Base-by-base conservation (phyloP, 1,284 basidiomycete species). In the Trametes polyzona region DNA sequence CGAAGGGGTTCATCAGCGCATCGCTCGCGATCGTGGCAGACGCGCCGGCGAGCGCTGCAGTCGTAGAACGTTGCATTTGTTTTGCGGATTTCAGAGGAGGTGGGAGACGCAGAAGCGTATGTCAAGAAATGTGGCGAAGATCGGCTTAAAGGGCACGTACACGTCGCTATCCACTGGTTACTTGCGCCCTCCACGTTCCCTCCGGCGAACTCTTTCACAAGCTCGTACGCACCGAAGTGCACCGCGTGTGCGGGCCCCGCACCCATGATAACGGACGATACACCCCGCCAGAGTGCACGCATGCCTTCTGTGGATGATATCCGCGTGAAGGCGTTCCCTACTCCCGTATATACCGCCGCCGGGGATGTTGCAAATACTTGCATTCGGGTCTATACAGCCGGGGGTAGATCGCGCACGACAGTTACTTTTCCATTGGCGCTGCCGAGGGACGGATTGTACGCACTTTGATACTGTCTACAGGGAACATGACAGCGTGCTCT, bases 1-100 rank as follows among this genome's bases (percentile, higher is more conserved):
- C 97, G 71, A 99, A 99, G 3, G 97, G 97, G 75, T 99, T 99
- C 97, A 99, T 99, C 58, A 99, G 80, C 8, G 96, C 96, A 77
- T 99, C 97, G 56, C 92, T 92, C 2, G 95, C 92, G 66, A 97
- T 92, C 19, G 96, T 98, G 0, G 97, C 97, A 1, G 90, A 86
- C 51, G 95, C 96, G 64, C 97, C 97, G 26, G 97, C 97, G 24
- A 96, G 70, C 17, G 96, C 96, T 91, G 58, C 40, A 47, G 11
- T 7, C 21, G 21, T 55, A 29, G 35, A 8, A 52, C 29, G 19
- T 41, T 33, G 39, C 24, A 30, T 16, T 46, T 8, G 48, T 49
- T 46, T 50, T 30, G 55, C 17, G 43, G 26, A 21, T 32, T 44
- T 47, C 21, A 24, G 53, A 12, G 39, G 6, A 33, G 16, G 10